phyloP scores from a whole-genome alignment of 352 stramenopile species.

The Phytophthora sp. region DNA sequence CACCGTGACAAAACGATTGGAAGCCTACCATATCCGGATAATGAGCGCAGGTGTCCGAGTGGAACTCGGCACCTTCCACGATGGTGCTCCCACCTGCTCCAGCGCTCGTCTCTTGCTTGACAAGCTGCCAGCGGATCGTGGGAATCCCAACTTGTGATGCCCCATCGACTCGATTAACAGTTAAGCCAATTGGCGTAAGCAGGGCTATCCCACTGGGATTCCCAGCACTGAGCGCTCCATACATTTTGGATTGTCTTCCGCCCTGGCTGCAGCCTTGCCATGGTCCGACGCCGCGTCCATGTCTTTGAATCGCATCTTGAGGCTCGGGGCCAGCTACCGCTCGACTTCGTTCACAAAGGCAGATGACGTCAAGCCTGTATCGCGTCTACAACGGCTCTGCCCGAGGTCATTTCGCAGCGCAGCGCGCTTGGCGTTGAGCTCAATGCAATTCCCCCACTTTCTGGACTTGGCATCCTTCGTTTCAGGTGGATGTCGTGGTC shows the following conservation, averaged over 20 bases:
- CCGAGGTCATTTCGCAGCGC: not conserved
- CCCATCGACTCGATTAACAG: constrained; percentile 12
- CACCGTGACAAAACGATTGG: too few relatives aligned
- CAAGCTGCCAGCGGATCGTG: constrained; percentile 10
- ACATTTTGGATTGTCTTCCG: constrained; percentile 3
- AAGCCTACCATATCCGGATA: too few relatives aligned
- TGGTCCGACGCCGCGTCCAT: constrained; percentile 15
- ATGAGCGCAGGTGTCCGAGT: constrained; percentile 27
- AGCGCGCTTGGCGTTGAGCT: not conserved
- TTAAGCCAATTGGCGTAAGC: constrained; percentile 2
- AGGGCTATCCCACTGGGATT: constrained; percentile 9
- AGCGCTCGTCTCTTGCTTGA: constrained; percentile 20
- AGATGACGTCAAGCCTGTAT: not conserved
- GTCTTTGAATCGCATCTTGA: constrained; percentile 17
- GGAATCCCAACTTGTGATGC: not conserved
- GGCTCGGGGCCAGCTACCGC: not conserved
- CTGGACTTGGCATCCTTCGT: not conserved
- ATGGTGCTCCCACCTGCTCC: constrained; percentile 10
- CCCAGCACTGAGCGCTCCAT: constrained; percentile 5
- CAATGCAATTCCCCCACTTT: too few relatives aligned
- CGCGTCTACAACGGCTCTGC: constrained; percentile 12
- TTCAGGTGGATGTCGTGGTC: too few relatives aligned
- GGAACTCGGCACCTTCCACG: constrained; percentile 15
- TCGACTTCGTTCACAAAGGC: constrained; percentile 1
- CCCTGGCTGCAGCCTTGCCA: constrained; percentile 4